Evolutionary conservation across 2,329 filamentous ascomycete species (phyloP), one percentile per base, ranked within the genome.

Genomic region (Biscogniauxia mediterranea): DNA sequence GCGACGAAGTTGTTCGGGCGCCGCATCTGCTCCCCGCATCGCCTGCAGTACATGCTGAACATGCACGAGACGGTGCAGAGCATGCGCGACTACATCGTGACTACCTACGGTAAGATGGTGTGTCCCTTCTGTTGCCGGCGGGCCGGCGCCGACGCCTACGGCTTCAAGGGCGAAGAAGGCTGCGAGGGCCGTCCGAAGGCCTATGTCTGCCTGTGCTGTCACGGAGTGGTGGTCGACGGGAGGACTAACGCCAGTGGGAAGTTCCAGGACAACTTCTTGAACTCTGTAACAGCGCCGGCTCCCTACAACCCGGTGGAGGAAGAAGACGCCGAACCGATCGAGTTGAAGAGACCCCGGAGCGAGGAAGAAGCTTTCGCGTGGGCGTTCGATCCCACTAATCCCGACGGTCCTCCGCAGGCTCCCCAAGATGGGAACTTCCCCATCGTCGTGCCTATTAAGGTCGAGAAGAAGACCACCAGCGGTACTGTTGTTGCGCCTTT

Each of bases 201-300:
- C 1, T 79, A 73, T 69, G 61, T 67, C 7, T 80, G 77, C 60
- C 57, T 77, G 52, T 67, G 66, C 5, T 79, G 77, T 62, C 52
- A 69, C 49, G 70, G 66, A 2, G 50, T 68, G 23, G 69, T 74
- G 6, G 19, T 66, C 28, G 60, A 9, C 56, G 11, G 38, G 5
- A 46, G 7, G 15, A 2, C 38, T 3, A 17, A 46, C 1, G 11
- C 38, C 5, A n/a, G 5, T 2, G 38, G 38, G 2, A 15, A 5
- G 5, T 13, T 46, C 7, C 38, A 5, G 3, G 38, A 9, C 11
- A 2, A 2, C 15, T 46, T 11, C 5, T 2, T 46, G 2, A 46
- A 46, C 38, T 46, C 38, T 3, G 15, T n/a, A 11, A 11, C 15
- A 2, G 38, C 38, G 11, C 38, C 38, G 38, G 5, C 38, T 2